Evolutionary conservation across 495 filamentous ascomycete genomes (phyloP), one percentile per base, ranked within the genome.

Genomic region (Xylaria scruposa): DNA sequence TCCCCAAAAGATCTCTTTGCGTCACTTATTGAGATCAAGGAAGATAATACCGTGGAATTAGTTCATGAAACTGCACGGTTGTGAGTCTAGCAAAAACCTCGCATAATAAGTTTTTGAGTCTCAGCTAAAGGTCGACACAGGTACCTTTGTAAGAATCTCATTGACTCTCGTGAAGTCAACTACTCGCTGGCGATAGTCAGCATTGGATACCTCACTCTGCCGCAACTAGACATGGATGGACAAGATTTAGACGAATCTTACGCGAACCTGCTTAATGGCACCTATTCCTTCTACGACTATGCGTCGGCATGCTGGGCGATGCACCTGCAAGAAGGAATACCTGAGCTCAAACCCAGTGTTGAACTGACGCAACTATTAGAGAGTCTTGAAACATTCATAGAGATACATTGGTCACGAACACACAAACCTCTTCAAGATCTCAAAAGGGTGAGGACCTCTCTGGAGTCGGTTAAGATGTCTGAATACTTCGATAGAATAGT

Each of bases 21-120:
- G 6, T 85, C 85, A 24, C 75, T 87, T 3, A 68, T 87, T 3
- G 77, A 83, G 56, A 47, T 81, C 12, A 76, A 74, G 19, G 70
- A 76, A 31, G 79, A 77, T 26, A 80, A 78, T 51, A 76, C 70
- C 3, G 70, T 85, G 1, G 74, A 82, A 54, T 74, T 87, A 12
- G 80, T 86, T 60, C 85, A 87, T 68, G 72, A 67, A 24, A 85
- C 84, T 21, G 84, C 83, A 10, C 81, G 78, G 73, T 46, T 72
- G 85, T 86, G 73, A 78, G 81, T 78, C 44, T 61, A 44, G 46
- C 17, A 5, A 49, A 2, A 7, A n/a, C 4, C n/a, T 13, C 19
- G 8, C 21, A 10, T 21, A 46, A 46, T 26, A 10, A 0, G 3
- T 26, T 4, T 0, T 63, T 19, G 9, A 29, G 8, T 44, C 19